phyloP scores from a whole-genome alignment of 2,329 filamentous ascomycete genomes.

The Cryphonectria naterciae region DNA sequence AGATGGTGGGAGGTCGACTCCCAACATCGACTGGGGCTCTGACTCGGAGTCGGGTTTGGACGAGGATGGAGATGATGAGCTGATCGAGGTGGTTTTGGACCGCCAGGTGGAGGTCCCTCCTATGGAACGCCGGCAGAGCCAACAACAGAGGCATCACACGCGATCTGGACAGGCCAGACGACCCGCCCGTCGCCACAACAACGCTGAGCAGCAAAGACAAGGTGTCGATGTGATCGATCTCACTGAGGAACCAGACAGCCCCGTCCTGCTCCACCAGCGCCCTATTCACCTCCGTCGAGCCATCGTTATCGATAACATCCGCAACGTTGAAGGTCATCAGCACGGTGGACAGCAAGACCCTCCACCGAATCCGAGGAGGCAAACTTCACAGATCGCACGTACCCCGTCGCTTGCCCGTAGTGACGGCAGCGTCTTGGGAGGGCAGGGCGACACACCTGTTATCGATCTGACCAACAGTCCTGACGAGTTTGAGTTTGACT shows the following conservation, averaged over 20 bases:
- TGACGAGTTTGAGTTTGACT: slow-evolving; percentile 32
- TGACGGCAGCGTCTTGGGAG: slow-evolving; percentile 48
- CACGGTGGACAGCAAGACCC: neutral
- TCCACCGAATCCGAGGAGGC: slow-evolving; percentile 46
- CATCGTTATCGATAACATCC: slow-evolving; percentile 7
- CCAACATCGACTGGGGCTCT: slow-evolving; percentile 3
- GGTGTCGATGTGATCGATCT: slow-evolving; percentile 50
- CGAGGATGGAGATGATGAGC: slow-evolving; percentile 27
- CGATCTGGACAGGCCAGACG: slow-evolving; percentile 10
- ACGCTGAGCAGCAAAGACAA: neutral
- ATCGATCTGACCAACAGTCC: slow-evolving; percentile 59
- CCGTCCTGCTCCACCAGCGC: slow-evolving; percentile 30
- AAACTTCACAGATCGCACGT: slow-evolving; percentile 45
- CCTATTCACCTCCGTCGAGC: slow-evolving; percentile 21
- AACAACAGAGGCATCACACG: slow-evolving; percentile 22
- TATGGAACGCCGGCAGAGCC: slow-evolving; percentile 28
- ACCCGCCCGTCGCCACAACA: slow-evolving; percentile 1
- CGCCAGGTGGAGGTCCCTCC: slow-evolving; percentile 13
- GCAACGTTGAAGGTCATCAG: neutral
- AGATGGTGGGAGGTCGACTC: neutral
- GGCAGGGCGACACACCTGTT: slow-evolving; percentile 38
- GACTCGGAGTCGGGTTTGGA: neutral
- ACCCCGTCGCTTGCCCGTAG: slow-evolving; percentile 50
- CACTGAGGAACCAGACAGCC: slow-evolving; percentile 55
- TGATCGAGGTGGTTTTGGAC: slow-evolving; percentile 25